Percentiles rank a stretch among this genome's conserved stretches.
Conservation (phyloP, 2,329 filamentous ascomycete genomes). For the Aspergillus sp. region DNA sequence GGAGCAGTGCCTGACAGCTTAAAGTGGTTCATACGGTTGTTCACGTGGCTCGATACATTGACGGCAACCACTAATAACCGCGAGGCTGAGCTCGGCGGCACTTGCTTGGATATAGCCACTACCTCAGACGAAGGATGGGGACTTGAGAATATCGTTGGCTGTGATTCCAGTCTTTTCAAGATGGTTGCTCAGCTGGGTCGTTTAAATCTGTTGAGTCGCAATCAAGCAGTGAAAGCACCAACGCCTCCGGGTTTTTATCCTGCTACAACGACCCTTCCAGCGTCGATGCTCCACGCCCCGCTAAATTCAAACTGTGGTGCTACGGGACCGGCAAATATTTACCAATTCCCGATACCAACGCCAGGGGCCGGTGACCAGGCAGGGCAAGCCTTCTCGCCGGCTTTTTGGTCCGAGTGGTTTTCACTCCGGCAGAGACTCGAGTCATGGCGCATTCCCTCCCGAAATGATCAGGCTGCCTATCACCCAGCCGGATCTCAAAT, state of each 20-base stretch:
- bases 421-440: constrained; percentile 67
- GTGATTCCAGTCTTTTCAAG: constrained; percentile 78
- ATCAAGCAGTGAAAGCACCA: constrained; percentile 32
- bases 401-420: constrained; percentile 83
- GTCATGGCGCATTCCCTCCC: constrained; percentile 64
- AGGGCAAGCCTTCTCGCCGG: constrained; percentile 15
- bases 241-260: constrained; percentile 15
- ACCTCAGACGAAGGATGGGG: constrained; percentile 60
- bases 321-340: constrained; percentile 32
- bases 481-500: constrained; percentile 7
- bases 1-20: constrained; percentile 56
- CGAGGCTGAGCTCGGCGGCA: constrained; percentile 65
- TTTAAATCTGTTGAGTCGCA: constrained; percentile 73
- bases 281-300: constrained; percentile 22
- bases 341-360: constrained; percentile 24
- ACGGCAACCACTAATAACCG: constrained; percentile 86
- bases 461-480: constrained; percentile 10
- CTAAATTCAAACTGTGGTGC: constrained; percentile 10
- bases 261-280: constrained; percentile 21
- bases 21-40: constrained; percentile 81
- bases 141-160: constrained; percentile 77
- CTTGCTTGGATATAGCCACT: constrained; percentile 54
- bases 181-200: constrained; percentile 74
- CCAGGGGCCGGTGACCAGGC: constrained; percentile 12
- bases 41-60: constrained; percentile 91